phyloP scores from a whole-genome alignment of 345 rosid species.

The Melastoma malabathricum region DNA sequence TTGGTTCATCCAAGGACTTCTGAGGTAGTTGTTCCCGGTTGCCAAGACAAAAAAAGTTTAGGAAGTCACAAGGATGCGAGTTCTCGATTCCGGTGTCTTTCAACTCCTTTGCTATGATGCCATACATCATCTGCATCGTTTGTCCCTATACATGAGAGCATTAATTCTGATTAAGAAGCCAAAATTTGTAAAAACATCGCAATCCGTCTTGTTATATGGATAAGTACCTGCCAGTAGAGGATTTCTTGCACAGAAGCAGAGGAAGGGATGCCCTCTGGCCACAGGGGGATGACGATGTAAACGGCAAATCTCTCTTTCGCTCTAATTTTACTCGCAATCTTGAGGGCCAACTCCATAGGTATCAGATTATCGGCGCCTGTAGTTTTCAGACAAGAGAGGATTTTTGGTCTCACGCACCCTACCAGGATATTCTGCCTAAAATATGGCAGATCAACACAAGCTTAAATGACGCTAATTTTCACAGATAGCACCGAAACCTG shows the following conservation, averaged over 20 bases:
- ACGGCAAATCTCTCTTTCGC: conserved; percentile 71
- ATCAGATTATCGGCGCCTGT: conserved; percentile 80
- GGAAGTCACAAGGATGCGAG: conserved; percentile 52
- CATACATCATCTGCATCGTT: conserved; percentile 83
- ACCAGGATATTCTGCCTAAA: too few species aligned
- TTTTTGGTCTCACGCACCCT: too few species aligned
- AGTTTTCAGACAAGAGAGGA: not conserved
- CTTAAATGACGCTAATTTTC: not conserved
- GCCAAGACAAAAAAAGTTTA: conserved; percentile 82
- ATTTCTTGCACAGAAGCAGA: conserved; percentile 68
- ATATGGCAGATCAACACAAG: not conserved
- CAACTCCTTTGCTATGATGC: conserved; percentile 51
- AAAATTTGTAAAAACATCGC: too few species aligned
- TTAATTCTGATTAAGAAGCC: too few species aligned
- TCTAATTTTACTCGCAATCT: conserved; percentile 59
- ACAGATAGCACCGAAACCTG: conserved; percentile 34
- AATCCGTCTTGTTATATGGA: too few species aligned
- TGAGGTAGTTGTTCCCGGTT: conserved; percentile 44
- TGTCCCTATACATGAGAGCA: conserved; percentile 32
- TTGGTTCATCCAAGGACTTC: conserved; percentile 7
- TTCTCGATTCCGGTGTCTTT: conserved; percentile 32
- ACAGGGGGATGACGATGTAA: conserved; percentile 70
- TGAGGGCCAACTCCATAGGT: conserved; percentile 83
- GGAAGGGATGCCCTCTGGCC: conserved; percentile 81
- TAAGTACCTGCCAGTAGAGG: conserved; percentile 80